Conservation (phyloP, 768 basidiomycete species). For the Lyophyllum semitale region DNA sequence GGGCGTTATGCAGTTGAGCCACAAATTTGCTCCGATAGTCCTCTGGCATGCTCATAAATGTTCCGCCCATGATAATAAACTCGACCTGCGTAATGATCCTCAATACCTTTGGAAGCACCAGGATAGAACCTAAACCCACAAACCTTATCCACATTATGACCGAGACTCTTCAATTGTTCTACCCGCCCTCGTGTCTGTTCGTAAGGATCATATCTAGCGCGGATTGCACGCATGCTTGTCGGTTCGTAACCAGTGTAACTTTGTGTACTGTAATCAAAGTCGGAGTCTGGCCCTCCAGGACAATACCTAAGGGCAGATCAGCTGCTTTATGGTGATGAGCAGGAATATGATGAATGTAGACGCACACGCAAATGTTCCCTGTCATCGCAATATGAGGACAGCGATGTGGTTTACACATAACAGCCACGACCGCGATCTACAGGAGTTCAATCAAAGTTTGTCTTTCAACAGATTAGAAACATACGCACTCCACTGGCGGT, state of each 20-base stretch:
- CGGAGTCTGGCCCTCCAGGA: conserved; percentile 98
- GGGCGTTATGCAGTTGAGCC: conserved; percentile 94
- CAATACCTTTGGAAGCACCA: not conserved
- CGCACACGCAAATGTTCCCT: conserved; percentile 97
- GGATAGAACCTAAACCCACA: conserved; percentile 5
- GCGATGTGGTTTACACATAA: conserved; percentile 99
- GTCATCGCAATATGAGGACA: conserved; percentile 99
- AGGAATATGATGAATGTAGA: conserved; percentile 7
- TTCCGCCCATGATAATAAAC: conserved; percentile 97
- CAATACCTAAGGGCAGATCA: conserved; percentile 66
- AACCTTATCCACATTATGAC: conserved; percentile 97
- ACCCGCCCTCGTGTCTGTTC: conserved; percentile 95
- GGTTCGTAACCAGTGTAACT: conserved; percentile 95
- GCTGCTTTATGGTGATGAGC: not conserved
- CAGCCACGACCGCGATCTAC: conserved; percentile 97
- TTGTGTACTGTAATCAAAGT: conserved; percentile 99
- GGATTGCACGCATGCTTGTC: conserved; percentile 98
- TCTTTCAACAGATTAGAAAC: not conserved
- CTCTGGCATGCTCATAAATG: conserved; percentile 99
- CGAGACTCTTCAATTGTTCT: conserved; percentile 93
- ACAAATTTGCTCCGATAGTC: conserved; percentile 93
- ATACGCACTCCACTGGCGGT: conserved; percentile 90
- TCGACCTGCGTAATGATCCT: conserved; percentile 57
- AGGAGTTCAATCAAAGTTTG: conserved; percentile 1
- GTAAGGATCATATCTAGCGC: conserved; percentile 93